Evolutionary conservation across 306 rosid species (phyloP).

Genomic region (Benincasa hispida): DNA sequence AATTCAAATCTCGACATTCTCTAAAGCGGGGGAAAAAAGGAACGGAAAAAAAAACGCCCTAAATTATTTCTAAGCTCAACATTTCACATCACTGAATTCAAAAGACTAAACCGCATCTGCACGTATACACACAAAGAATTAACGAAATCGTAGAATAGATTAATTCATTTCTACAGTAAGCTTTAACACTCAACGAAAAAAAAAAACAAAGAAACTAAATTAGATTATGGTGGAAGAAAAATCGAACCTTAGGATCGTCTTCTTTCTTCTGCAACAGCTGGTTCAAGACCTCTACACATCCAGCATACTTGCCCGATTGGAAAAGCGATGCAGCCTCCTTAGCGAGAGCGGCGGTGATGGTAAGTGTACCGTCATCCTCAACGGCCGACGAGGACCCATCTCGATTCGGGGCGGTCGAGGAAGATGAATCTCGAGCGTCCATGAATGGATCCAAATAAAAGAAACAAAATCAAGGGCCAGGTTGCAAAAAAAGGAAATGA

Average conservation of each 20-base stretch:
- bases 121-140: not conserved
- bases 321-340: slow-evolving; percentile 80
- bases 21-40: not conserved
- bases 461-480: slow-evolving; percentile 20
- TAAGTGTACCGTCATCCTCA: slow-evolving; percentile 54
- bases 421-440: slow-evolving; percentile 62
- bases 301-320: slow-evolving; percentile 71
- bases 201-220: not conserved
- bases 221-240: not conserved
- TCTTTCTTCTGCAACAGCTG: slow-evolving; percentile 67
- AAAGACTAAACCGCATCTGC: not conserved
- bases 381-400: slow-evolving; percentile 40
- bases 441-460: slow-evolving; percentile 49
- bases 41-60: not conserved
- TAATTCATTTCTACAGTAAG: not conserved
- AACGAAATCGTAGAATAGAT: not conserved
- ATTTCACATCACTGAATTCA: not conserved
- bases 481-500: not conserved
- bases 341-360: slow-evolving; percentile 43
- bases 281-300: slow-evolving; percentile 54
- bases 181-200: not conserved
- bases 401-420: slow-evolving; percentile 36
- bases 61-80: not conserved
- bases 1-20: not conserved
- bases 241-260: slow-evolving; percentile 75